A percentile compares a stretch with the other conserved stretches of the same genome.
phyloP scores from a whole-genome alignment of 2,329 filamentous ascomycete species.

The Fusarium sacchari region DNA sequence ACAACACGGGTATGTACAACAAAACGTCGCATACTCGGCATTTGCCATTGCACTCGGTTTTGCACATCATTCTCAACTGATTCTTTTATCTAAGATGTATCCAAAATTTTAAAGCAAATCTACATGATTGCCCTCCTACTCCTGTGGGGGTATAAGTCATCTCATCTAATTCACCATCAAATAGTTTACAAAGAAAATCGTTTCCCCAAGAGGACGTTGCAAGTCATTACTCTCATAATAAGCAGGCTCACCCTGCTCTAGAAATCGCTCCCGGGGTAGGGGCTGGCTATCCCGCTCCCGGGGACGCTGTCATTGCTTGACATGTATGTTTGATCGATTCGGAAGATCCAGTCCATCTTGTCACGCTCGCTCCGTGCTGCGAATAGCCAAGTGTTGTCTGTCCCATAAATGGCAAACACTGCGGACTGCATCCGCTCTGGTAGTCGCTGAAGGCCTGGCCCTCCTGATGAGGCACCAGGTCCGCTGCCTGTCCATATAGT shows the following conservation, averaged over 20 bases:
- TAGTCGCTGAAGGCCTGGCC: slow-evolving; percentile 60
- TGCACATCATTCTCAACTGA: slow-evolving; percentile 11
- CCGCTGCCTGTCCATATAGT: slow-evolving; percentile 64
- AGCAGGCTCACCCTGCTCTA: slow-evolving; percentile 26
- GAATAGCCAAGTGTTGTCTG: slow-evolving; percentile 95
- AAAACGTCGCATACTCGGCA: not conserved
- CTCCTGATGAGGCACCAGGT: slow-evolving; percentile 43
- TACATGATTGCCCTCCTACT: slow-evolving; percentile 42
- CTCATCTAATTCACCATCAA: slow-evolving; percentile 45
- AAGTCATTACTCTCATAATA: slow-evolving; percentile 43
- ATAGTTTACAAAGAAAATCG: slow-evolving; percentile 43
- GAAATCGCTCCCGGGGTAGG: slow-evolving; percentile 47
- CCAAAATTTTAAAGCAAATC: slow-evolving; percentile 34
- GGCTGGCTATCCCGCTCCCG: slow-evolving; percentile 52
- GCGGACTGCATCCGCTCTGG: slow-evolving; percentile 71
- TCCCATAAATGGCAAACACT: slow-evolving; percentile 94
- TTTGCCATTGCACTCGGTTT: not conserved
- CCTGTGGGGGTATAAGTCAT: slow-evolving; percentile 45
- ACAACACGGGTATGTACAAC: not conserved
- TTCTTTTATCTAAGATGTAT: slow-evolving; percentile 36
- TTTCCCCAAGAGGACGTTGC: slow-evolving; percentile 42
- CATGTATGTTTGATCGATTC: slow-evolving; percentile 84
- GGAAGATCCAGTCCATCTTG: slow-evolving; percentile 97
- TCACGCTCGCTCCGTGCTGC: slow-evolving; percentile 88
- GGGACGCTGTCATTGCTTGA: slow-evolving; percentile 57